A percentile compares a stretch with the other conserved stretches of the same genome.
These are phyloP conservation scores for Pichia scutulata DNA, from an alignment of 805 yeast species.

Conservation along the genomic window DNA sequence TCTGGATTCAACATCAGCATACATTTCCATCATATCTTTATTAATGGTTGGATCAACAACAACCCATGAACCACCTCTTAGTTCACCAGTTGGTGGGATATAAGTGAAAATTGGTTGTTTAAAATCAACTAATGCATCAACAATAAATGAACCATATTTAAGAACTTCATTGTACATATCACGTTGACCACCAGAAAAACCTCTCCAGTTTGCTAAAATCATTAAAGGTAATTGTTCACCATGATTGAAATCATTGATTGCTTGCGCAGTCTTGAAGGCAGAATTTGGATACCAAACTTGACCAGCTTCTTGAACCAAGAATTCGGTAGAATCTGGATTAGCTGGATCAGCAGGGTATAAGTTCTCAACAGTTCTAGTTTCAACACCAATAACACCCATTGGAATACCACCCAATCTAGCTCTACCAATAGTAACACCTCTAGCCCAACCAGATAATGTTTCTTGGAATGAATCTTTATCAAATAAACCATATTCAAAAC, in stretches of 20 bases:
- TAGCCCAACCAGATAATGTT: constrained; percentile 97
- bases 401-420: constrained; percentile 99
- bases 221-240: constrained; percentile 97
- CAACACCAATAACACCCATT: constrained; percentile 96
- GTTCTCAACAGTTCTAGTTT: constrained; percentile 84
- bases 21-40: constrained; percentile 98
- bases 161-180: constrained; percentile 98
- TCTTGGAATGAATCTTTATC: constrained; percentile 93
- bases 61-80: constrained; percentile 99
- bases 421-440: constrained; percentile 97
- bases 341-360: constrained; percentile 97
- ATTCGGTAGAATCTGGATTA: constrained; percentile 88
- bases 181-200: constrained; percentile 99
- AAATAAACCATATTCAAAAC: constrained; percentile 82
- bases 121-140: constrained; percentile 92
- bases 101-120: constrained; percentile 95
- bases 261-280: constrained; percentile 98
- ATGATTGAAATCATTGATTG: constrained; percentile 91
- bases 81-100: constrained; percentile 97
- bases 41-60: constrained; percentile 98
- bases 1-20: constrained; percentile 91
- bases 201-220: constrained; percentile 99
- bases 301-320: constrained; percentile 89
- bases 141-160: constrained; percentile 94
- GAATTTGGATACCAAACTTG: constrained; percentile 99